A percentile compares a stretch with the other conserved stretches of the same genome.
Conservation (phyloP, 2,329 filamentous ascomycete species). For the Apiospora koreana region DNA sequence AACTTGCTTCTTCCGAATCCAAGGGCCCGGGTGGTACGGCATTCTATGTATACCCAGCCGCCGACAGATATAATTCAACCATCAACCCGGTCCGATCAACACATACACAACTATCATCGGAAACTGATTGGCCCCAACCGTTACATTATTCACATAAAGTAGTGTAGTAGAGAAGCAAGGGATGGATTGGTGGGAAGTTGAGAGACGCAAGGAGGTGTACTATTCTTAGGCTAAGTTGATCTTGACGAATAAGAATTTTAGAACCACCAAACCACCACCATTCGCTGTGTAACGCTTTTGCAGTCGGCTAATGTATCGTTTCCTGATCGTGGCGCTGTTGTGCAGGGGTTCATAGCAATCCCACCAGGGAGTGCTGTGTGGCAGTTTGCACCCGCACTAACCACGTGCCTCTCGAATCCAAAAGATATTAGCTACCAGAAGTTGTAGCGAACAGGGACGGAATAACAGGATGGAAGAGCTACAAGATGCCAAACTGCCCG, state of each 20-base stretch:
- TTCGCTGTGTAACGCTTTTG: no score
- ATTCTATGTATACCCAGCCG: not conserved
- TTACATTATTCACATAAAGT: no score
- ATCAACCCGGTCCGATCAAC: not conserved
- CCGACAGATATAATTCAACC: not conserved
- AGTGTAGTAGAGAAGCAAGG: no score
- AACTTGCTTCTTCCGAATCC: not conserved
- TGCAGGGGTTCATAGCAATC: no score
- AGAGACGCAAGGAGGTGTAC: not conserved
- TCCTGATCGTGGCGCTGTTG: no score
- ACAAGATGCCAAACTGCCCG: not conserved
- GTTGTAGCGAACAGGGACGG: not conserved
- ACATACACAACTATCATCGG: not conserved
- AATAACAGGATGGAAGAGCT: not conserved
- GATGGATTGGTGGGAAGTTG: not conserved
- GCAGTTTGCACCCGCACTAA: not conserved
- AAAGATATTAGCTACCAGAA: not conserved
- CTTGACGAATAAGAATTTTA: not conserved
- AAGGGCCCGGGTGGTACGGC: not conserved
- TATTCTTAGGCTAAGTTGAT: not conserved
- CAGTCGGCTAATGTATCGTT: no score
- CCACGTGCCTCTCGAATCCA: not conserved
- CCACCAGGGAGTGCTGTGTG: not conserved
- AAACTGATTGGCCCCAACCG: no score
- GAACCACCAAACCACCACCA: no score